Evolutionary conservation across 768 basidiomycete species (phyloP), one percentile per base, ranked within the genome.

Genomic region (Vararia minispora): DNA sequence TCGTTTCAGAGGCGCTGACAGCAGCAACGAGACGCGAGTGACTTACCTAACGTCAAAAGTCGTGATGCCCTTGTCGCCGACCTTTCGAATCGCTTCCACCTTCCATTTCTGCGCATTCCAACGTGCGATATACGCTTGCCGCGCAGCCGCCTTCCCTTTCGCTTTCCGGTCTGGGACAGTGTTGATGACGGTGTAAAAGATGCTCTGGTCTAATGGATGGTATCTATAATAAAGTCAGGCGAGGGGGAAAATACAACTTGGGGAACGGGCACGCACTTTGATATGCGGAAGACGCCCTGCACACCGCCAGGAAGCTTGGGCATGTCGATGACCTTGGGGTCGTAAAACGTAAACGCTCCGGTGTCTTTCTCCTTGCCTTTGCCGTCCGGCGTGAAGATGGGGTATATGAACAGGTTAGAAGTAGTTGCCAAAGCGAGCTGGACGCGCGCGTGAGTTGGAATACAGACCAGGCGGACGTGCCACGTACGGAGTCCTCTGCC

Each of bases 31-130:
- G 39, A 33, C 43, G 21, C 28, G 24, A 35, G 37, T 22, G 10
- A 51, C 69, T 40, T 45, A 88, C 91, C 88, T 94, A 37, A 89
- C 60, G 53, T 89, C 88, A 52, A 98, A 82, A 50, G 79, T 84
- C 9, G 94, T 97, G 22, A 95, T 51, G 14, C 82, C 79, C 45
- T 79, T 77, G 43, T 83, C 81, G 20, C 79, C 76, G 4, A 91
- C 65, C 53, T 88, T 87, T 39, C 80, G 69, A 17, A 66, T 65
- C 42, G 74, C 78, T 5, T 74, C 66, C 5, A 78, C 59, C 13
- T 66, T 69, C 85, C 88, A 88, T 2, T 68, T 70, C 14, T 69
- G 52, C 11, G 77, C 67, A 48, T 80, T 75, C 89, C 82, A 94
- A 56, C 74, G 81, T 46, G 69, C 65, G 8, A 85, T 56, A 49